A percentile compares a stretch with the other conserved stretches of the same genome.
phyloP scores from a whole-genome alignment of 2,329 filamentous ascomycete genomes.

The Epichloe uncinata region DNA sequence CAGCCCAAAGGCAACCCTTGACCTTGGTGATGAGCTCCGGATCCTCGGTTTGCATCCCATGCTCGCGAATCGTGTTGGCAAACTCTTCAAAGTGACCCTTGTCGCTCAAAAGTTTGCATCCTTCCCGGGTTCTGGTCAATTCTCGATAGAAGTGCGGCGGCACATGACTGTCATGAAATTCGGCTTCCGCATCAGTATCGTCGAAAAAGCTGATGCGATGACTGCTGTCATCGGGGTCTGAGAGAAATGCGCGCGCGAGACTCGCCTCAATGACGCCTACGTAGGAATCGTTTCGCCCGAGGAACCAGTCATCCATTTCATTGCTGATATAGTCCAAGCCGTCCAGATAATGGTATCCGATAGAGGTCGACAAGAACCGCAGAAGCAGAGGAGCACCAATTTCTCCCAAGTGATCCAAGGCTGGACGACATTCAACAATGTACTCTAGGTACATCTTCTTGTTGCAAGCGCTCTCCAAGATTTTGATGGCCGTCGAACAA shows the following conservation, averaged over 20 bases:
- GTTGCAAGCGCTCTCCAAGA: conserved; percentile 94
- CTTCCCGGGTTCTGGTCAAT: conserved; percentile 81
- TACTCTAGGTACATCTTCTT: conserved; percentile 83
- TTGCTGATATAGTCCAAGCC: conserved; percentile 97
- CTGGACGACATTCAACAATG: conserved; percentile 89
- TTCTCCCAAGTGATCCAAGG: conserved; percentile 88
- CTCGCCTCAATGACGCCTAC: conserved; percentile 93
- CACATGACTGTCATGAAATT: conserved; percentile 52
- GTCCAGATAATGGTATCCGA: conserved; percentile 94
- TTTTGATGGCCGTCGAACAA: conserved; percentile 91
- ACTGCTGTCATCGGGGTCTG: conserved; percentile 45
- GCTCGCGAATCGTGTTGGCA: conserved; percentile 72
- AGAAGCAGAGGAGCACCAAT: conserved; percentile 88
- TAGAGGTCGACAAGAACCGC: conserved; percentile 87
- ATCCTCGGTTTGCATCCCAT: conserved; percentile 75
- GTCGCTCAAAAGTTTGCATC: conserved; percentile 75
- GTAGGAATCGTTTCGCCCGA: conserved; percentile 93
- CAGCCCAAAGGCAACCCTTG: conserved; percentile 94
- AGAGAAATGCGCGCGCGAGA: conserved; percentile 70
- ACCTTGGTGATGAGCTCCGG: conserved; percentile 79
- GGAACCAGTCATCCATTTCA: conserved; percentile 99
- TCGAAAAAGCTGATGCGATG: conserved; percentile 46
- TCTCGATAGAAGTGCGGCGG: conserved; percentile 98
- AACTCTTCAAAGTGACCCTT: conserved; percentile 98
- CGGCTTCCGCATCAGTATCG: conserved; percentile 41